phyloP scores from a whole-genome alignment of 2,329 filamentous ascomycete genomes.

The Pseudonectria foliicola region DNA sequence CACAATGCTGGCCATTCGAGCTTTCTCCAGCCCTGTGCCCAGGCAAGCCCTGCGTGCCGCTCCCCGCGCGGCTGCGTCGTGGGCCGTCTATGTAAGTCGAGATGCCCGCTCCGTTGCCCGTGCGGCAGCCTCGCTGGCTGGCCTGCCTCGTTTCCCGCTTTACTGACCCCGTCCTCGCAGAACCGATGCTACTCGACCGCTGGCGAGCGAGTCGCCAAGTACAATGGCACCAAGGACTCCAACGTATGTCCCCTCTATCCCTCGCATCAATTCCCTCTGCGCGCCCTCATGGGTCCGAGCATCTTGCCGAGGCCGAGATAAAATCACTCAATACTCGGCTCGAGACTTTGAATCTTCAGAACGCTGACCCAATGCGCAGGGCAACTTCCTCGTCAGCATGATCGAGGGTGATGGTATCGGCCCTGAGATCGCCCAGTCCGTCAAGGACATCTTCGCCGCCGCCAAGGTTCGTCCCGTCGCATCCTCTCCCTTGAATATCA shows the following conservation, averaged over 20 bases:
- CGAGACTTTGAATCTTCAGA: constrained; percentile 13
- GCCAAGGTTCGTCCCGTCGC: constrained; percentile 61
- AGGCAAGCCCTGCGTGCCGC: constrained; percentile 70
- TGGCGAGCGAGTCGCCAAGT: constrained; percentile 76
- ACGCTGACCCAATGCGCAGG: constrained; percentile 45
- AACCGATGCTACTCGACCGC: constrained; percentile 58
- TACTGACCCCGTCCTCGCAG: constrained; percentile 27
- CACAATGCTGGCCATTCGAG: constrained; percentile 79
- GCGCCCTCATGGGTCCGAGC: constrained; percentile 16
- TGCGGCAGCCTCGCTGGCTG: constrained; percentile 2
- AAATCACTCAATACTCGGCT: constrained; percentile 35
- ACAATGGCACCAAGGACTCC: constrained; percentile 81
- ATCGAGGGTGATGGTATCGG: constrained; percentile 99
- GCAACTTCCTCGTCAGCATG: constrained; percentile 90
- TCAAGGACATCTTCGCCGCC: constrained; percentile 97
- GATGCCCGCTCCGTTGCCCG: too few species aligned
- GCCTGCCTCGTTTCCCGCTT: constrained; percentile 8
- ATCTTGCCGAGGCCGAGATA: constrained; percentile 18
- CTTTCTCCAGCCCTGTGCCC: constrained; percentile 67
- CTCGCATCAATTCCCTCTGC: constrained; percentile 5
- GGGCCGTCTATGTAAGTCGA: constrained; percentile 29
- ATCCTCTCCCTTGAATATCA: constrained; percentile 1
- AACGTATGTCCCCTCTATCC: constrained; percentile 60
- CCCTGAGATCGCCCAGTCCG: constrained; percentile 92
- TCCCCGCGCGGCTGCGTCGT: constrained; percentile 44